Base-by-base conservation (phyloP, 257 asterid species). In the Parsonsia alboflavescens region DNA sequence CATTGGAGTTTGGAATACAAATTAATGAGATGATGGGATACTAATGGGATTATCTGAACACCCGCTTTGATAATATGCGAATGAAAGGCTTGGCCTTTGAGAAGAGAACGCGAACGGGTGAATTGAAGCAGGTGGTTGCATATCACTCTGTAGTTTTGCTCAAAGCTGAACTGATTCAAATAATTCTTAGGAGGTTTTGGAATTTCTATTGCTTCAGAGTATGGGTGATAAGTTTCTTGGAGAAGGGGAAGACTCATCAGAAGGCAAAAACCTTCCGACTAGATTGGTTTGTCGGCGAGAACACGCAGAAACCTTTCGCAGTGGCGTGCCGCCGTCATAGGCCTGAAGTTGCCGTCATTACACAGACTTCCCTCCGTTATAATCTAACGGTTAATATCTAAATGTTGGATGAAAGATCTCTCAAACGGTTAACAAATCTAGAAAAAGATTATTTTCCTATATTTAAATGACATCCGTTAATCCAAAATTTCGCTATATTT, bases 21-120 rank as follows among this genome's bases (percentile, higher is more conserved):
- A 84, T 86, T 93, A 80, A 93, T 93, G 26, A 93, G 78, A 50
- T 91, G 91, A 80, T 93, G 89, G 77, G 91, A 89, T 13, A 88
- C 75, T 4, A 86, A 82, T 41, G 97, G 96, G 67, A 93, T 58
- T 28, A 80, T 16, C 54, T 85, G 89, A 68, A 93, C 44, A 11
- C 96, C 97, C 1, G 84, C 78, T 76, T 89, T 91, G 78, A 93
- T 52, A 59, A 87, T 85, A 53, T 72, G 89, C 67, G 88, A 87
- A 46, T 93, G 98, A 28, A 93, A 62, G n/a, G 91, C 80, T 41
- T 82, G 83, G 46, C 97, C 96, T 62, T 67, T 76, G 19, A 58
- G 72, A 13, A 87, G 85, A 70, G 82, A 77, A 68, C 81, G 81
- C 7, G 80, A 73, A 63, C 92, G 91, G 52, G 87, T 84, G 73